phyloP scores from a whole-genome alignment of 2,329 filamentous ascomycete species.

The Fusarium sp. region DNA sequence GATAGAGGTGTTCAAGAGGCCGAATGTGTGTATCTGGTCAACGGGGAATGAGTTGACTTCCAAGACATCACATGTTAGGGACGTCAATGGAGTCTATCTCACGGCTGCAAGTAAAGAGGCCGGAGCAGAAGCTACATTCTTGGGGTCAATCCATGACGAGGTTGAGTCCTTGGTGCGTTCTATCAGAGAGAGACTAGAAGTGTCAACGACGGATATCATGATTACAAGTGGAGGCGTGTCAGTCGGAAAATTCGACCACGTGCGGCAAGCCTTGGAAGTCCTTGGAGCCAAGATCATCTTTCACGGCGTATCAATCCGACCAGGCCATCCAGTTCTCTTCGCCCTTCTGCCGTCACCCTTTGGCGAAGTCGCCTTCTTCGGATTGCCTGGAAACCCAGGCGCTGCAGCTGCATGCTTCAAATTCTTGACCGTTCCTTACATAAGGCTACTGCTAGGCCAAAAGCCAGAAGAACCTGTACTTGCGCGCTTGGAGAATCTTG shows the following conservation, averaged over 20 bases:
- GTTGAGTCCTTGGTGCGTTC: not conserved
- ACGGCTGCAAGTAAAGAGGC: not conserved
- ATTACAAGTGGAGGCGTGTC: not conserved
- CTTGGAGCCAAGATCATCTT: not conserved
- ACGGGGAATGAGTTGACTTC: not conserved
- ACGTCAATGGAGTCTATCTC: not conserved
- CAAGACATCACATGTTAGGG: not conserved
- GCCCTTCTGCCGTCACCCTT: fast-evolving
- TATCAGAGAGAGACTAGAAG: not conserved
- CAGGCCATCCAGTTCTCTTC: not conserved
- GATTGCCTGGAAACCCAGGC: not conserved
- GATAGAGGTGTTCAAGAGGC: not conserved
- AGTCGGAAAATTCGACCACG: not conserved
- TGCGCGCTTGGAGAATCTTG: not conserved
- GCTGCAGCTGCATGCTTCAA: not conserved
- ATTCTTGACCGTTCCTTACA: not conserved
- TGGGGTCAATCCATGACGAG: not conserved
- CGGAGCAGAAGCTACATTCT: not conserved
- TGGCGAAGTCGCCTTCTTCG: not conserved
- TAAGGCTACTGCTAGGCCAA: fast-evolving
- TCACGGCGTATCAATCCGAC: not conserved
- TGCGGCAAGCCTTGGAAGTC: not conserved
- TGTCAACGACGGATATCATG: not conserved
- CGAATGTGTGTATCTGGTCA: not conserved
- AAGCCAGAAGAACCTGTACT: not conserved